Percentiles rank a stretch among this genome's conserved stretches.
Conservation (phyloP, 1,139 yeast genomes). For the Magnusiomyces ingens region DNA sequence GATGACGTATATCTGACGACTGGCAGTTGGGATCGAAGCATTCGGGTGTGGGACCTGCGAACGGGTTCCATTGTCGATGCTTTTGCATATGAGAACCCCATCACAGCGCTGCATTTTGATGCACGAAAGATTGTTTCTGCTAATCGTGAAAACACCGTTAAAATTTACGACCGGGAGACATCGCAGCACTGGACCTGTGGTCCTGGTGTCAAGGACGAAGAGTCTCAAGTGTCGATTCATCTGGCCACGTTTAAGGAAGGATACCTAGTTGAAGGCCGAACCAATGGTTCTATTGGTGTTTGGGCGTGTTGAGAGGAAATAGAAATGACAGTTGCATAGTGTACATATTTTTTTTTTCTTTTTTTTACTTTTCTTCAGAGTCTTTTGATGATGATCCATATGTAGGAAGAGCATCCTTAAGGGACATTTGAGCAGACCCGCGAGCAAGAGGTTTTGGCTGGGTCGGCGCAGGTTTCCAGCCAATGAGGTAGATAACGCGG, state of each 20-base stretch:
- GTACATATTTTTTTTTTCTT: not conserved
- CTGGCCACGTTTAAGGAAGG: slow-evolving; percentile 51
- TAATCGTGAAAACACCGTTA: slow-evolving; percentile 43
- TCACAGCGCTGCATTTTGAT: slow-evolving; percentile 51
- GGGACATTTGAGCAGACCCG: slow-evolving; percentile 61
- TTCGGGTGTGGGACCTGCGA: slow-evolving; percentile 66
- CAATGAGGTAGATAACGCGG: slow-evolving; percentile 74
- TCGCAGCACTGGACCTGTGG: slow-evolving; percentile 50
- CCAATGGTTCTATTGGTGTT: slow-evolving; percentile 50
- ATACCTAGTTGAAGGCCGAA: slow-evolving; percentile 55
- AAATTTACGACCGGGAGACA: slow-evolving; percentile 49
- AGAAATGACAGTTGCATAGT: not conserved
- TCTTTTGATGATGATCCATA: not conserved
- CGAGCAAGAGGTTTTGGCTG: slow-evolving; percentile 70
- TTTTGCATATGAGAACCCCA: slow-evolving; percentile 49
- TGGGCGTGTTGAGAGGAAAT: slow-evolving; percentile 43
- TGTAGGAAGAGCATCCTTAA: slow-evolving; percentile 50
- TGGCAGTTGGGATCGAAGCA: slow-evolving; percentile 58
- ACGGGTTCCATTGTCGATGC: slow-evolving; percentile 57
- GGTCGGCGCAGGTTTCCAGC: slow-evolving; percentile 69
- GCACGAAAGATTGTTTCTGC: slow-evolving; percentile 47
- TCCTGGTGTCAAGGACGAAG: slow-evolving; percentile 28
- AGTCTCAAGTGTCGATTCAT: slow-evolving; percentile 27
- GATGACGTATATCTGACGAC: slow-evolving; percentile 57
- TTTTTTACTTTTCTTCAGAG: not conserved